Evolutionary conservation across 306 rosid genomes (phyloP), one percentile per base, ranked within the genome.

Genomic region (Mucuna pruriens): DNA sequence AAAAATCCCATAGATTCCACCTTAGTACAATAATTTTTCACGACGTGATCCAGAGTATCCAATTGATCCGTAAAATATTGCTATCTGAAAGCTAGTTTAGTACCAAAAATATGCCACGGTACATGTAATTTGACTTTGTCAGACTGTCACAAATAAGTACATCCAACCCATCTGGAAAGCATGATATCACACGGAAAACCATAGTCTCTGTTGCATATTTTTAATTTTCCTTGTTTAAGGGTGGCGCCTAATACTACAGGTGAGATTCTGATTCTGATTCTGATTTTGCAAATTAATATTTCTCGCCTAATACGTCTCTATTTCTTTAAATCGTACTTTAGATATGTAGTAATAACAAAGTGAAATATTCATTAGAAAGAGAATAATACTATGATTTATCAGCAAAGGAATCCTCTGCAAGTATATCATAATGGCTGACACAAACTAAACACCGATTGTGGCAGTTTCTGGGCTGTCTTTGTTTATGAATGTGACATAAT

Each of bases 251-350:
- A 65, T 54, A 44, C 68, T 79, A 66, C 78, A 52, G 69, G 74
- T 44, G 84, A 84, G 91, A 84, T 91, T 87, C 89, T 62, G 87
- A 86, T 86, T 84, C 90, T 61, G 80, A 86, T 76, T 66, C 65
- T 58, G 80, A 86, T 76, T 66, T 58, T 58, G 38, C 85, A 45
- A 77, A 67, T 77, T 23, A 78, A 61, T 73, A 81, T 68, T 25
- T 31, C 11, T 42, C 60, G 64, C 66, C 81, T 40, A 73, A 19
- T 55, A 73, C 40, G 38, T 25, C 31, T 26, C 25, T 16, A n/a
- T 42, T 23, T 55, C 15, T 80, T 48, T 62, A 77, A 48, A 57
- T 25, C 7, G 15, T 78, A 64, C 26, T 78, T 54, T 44, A 23
- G 33, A 83, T 61, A 69, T 58, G 67, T 23, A 69, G 38, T 60